phyloP scores from a whole-genome alignment of 305 asterid species.

The Fraxinus xanthoxyloides region DNA sequence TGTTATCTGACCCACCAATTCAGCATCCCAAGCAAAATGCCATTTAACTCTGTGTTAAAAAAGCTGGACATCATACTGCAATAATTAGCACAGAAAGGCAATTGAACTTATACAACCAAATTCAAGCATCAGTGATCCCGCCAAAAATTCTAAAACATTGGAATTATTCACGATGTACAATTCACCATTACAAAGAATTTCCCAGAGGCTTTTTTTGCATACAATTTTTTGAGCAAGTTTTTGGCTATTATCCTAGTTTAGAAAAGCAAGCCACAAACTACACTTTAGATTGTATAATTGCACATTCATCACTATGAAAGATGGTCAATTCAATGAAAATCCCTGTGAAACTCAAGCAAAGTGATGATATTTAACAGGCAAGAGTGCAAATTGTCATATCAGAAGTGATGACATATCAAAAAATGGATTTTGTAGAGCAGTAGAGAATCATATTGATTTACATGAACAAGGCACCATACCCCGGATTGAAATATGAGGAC shows the following conservation, averaged over 20 bases:
- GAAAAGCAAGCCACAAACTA: slow-evolving; percentile 15
- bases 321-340: slow-evolving; percentile 14
- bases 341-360: not conserved
- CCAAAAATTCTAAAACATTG: slow-evolving; percentile 40
- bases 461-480: slow-evolving; percentile 5
- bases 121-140: slow-evolving; percentile 59
- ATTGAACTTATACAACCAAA: slow-evolving; percentile 60
- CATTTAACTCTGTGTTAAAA: slow-evolving; percentile 66
- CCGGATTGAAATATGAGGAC: slow-evolving; percentile 4
- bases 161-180: slow-evolving; percentile 39
- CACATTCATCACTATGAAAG: not conserved
- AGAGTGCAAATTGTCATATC: slow-evolving; percentile 14
- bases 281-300: not conserved
- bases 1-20: slow-evolving; percentile 79
- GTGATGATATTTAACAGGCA: slow-evolving; percentile 4
- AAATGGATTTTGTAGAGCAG: not conserved
- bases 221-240: slow-evolving; percentile 16
- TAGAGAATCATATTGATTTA: slow-evolving; percentile 6
- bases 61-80: slow-evolving; percentile 84
- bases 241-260: slow-evolving; percentile 17
- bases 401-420: slow-evolving; percentile 1
- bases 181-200: slow-evolving; percentile 27
- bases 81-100: slow-evolving; percentile 60
- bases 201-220: slow-evolving; percentile 20
- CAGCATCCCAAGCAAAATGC: slow-evolving; percentile 80